A percentile compares a stretch with the other conserved stretches of the same genome.
phyloP scores from a whole-genome alignment of 177 flowering plant species.

The Vitis hybrid region DNA sequence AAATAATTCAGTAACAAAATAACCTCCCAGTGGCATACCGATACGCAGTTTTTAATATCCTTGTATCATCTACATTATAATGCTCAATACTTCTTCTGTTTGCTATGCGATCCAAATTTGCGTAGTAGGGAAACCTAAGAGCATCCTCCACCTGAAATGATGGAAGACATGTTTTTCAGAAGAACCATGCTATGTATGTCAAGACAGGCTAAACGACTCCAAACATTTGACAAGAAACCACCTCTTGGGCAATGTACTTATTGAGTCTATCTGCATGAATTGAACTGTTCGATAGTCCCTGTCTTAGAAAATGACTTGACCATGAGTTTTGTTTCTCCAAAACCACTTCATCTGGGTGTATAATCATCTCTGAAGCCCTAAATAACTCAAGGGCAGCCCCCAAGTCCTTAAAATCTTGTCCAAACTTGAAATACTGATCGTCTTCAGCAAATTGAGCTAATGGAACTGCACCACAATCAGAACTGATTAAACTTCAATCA shows the following conservation, averaged over 20 bases:
- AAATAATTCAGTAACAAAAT: neutral
- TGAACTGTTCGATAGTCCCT: conserved; percentile 26
- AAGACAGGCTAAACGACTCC: neutral
- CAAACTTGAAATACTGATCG: conserved; percentile 30
- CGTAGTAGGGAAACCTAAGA: conserved; percentile 54
- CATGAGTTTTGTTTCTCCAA: conserved; percentile 44
- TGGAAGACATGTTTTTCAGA: neutral
- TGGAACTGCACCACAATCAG: conserved; percentile 38
- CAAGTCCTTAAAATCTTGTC: conserved; percentile 44
- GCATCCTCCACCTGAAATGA: conserved; percentile 58
- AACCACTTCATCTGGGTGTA: conserved; percentile 45
- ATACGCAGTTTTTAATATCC: conserved; percentile 62
- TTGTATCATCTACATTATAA: conserved; percentile 30
- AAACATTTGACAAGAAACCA: conserved; percentile 16
- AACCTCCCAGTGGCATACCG: conserved; percentile 35
- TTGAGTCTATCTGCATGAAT: conserved; percentile 19
- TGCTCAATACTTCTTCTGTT: conserved; percentile 61
- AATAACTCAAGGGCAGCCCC: conserved; percentile 52
- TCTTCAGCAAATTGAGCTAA: conserved; percentile 37
- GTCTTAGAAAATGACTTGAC: conserved; percentile 48
- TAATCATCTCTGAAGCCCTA: conserved; percentile 60
- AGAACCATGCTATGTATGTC: neutral
- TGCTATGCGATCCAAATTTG: conserved; percentile 56
- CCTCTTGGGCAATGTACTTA: conserved; percentile 41
- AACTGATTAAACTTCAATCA: conserved; percentile 1